phyloP scores from a whole-genome alignment of 2,329 filamentous ascomycete genomes.

The Dothistroma pini region DNA sequence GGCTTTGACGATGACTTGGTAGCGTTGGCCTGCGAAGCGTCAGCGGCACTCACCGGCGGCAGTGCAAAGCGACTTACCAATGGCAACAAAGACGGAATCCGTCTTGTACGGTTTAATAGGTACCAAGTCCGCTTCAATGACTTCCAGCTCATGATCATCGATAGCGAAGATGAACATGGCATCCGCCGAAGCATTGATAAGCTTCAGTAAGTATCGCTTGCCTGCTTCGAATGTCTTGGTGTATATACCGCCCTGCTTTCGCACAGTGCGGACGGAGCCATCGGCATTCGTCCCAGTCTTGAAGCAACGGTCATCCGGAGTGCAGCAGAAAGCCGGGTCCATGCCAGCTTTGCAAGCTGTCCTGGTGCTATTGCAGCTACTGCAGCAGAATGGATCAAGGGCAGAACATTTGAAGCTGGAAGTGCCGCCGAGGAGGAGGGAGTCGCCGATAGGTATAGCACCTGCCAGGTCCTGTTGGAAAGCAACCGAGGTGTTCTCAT shows the following conservation, averaged over 20 bases:
- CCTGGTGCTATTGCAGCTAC: conserved; percentile 7
- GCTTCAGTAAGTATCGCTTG: conserved; percentile 44
- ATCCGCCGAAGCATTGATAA: conserved; percentile 42
- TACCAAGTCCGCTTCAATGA: conserved; percentile 44
- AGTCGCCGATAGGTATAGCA: conserved; percentile 29
- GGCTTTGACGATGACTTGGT: conserved; percentile 34
- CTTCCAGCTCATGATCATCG: conserved; percentile 42
- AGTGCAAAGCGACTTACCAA: conserved; percentile 13
- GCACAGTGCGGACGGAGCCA: conserved; percentile 29
- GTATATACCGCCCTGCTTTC: conserved; percentile 10
- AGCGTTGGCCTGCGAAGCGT: conserved; percentile 30
- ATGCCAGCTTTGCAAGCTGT: conserved; percentile 5
- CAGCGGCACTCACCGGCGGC: background rate
- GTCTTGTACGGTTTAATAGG: conserved; percentile 43
- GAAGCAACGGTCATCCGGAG: conserved; percentile 16
- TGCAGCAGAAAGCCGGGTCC: conserved; percentile 16
- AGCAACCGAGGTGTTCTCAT: conserved; percentile 16
- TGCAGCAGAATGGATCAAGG: conserved; percentile 19
- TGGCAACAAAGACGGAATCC: conserved; percentile 34
- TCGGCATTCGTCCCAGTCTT: conserved; percentile 35
- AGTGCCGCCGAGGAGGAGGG: conserved; percentile 16
- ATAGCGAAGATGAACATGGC: conserved; percentile 37
- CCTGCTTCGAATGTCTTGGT: conserved; percentile 25
- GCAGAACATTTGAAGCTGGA: conserved; percentile 18
- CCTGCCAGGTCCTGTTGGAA: conserved; percentile 27